Base-by-base conservation (phyloP, 345 rosid species). In the Chamaenerion angustifolium region DNA sequence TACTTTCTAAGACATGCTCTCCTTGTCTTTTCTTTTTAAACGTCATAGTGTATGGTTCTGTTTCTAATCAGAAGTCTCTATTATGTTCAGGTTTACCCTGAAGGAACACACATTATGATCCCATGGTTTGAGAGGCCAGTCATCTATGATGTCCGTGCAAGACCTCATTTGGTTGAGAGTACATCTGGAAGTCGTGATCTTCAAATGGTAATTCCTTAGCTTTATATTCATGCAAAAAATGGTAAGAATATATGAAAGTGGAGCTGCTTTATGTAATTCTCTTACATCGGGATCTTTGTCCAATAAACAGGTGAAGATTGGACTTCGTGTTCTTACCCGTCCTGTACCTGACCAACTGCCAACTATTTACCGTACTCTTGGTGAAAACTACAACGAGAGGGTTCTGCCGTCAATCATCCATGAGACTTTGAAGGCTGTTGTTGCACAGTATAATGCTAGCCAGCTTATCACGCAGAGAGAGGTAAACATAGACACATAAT, bases 391-490 rank as follows among this genome's bases (percentile, higher is more conserved):
- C 64, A 80, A 74, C 47, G 95, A 87, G 58, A 78, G 93, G 68
- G 94, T 86, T 51, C 72, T 90, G 51, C 95, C 96, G 27, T 83
- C 96, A n/a, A 83, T 90, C 62, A 78, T 87, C 59, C 80, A 90
- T 55, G 98, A 90, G 66, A 87, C 96, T 12, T 59, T 87, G 42
- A 90, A 90, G 69, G 83, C 96, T 42, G 98, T 90, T 46, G 93
- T 90, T 45, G 98, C 96, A 37, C 95, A 83, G 65, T 90, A 83
- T 64, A 90, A 90, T 63, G 98, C 93, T 50, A 90, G 96, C 65
- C 96, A 90, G 71, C 93, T 87, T 48, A 81, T 90, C 50, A 90
- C 98, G 6, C 96, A 87, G 68, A 77, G 96, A 74, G 98, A 92
- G 80, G 97, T 82, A 46, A n/a, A n/a, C n/a, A n/a, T n/a, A n/a